A percentile compares a stretch with the other conserved stretches of the same genome.
Conservation (phyloP, 78 protist species). For the Dictyostelium brefeldianum region DNA sequence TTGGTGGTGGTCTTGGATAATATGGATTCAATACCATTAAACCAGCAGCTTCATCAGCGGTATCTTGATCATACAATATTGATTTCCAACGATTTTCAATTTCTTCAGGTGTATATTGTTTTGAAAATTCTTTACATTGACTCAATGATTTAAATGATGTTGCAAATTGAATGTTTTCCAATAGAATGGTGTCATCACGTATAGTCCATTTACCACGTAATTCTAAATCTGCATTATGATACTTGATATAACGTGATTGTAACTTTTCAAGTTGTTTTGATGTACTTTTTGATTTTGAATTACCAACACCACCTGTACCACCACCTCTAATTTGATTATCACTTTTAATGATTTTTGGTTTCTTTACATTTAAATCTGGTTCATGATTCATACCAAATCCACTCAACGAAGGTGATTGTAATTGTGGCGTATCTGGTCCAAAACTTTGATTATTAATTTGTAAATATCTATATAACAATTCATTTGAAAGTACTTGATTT, state of each 20-base stretch:
- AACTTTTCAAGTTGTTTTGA: slow-evolving; percentile 50
- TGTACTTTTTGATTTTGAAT: slow-evolving; percentile 6
- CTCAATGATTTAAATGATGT: neutral
- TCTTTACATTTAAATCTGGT: neutral
- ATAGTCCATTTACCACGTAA: slow-evolving; percentile 69
- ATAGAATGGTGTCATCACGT: slow-evolving; percentile 18
- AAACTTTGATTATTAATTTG: neutral
- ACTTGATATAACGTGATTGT: slow-evolving; percentile 15
- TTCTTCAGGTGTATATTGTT: slow-evolving; percentile 20
- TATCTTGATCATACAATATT: slow-evolving; percentile 14
- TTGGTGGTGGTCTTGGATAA: neutral
- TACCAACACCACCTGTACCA: neutral
- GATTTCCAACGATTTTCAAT: slow-evolving; percentile 41
- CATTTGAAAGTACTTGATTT: neutral
- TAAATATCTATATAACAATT: neutral
- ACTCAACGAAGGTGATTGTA: neutral
- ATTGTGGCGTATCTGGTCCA: neutral
- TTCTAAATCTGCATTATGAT: slow-evolving; percentile 20
- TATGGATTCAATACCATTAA: slow-evolving; percentile 30
- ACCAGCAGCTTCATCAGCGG: slow-evolving; percentile 33
- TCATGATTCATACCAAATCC: neutral
- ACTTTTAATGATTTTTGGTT: slow-evolving; percentile 21
- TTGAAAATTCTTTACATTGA: slow-evolving; percentile 28
- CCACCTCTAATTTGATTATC: slow-evolving; percentile 16
- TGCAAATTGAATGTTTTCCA: slow-evolving; percentile 23